Conservation (phyloP, 1,139 yeast genomes). For the Geotrichum siamense region DNA sequence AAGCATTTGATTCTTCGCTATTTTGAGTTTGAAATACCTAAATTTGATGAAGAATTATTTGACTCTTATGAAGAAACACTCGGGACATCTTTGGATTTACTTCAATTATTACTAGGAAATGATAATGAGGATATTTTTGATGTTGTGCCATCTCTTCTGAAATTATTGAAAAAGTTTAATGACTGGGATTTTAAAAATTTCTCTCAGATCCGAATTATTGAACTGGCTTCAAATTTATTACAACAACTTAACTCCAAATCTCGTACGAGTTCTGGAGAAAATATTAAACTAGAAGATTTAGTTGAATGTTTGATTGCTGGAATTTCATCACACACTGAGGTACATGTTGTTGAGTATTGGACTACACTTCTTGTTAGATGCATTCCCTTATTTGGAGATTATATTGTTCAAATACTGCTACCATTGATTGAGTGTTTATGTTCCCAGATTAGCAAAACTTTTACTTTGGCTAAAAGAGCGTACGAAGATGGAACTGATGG, state of each 20-base stretch:
- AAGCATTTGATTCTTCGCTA: slow-evolving; percentile 45
- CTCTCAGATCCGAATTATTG: slow-evolving; percentile 18
- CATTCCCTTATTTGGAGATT: slow-evolving; percentile 44
- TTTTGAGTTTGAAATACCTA: slow-evolving; percentile 28
- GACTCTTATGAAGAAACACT: slow-evolving; percentile 12
- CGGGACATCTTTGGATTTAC: slow-evolving; percentile 12
- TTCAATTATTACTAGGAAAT: slow-evolving; percentile 12
- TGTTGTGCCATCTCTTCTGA: slow-evolving; percentile 15
- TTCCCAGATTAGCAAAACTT: slow-evolving; percentile 39
- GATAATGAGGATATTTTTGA: slow-evolving; percentile 17
- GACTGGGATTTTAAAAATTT: slow-evolving; percentile 14
- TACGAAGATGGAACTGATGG: slow-evolving; percentile 17
- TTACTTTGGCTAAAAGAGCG: slow-evolving; percentile 29
- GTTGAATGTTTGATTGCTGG: slow-evolving; percentile 39
- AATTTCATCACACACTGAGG: slow-evolving; percentile 28
- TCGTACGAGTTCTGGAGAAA: slow-evolving; percentile 1
- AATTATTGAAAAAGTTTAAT: slow-evolving; percentile 17
- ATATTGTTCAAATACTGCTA: slow-evolving; percentile 46
- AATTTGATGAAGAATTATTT: slow-evolving; percentile 12
- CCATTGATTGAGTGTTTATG: slow-evolving; percentile 47
- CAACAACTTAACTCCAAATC: slow-evolving; percentile 13
- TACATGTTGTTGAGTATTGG: slow-evolving; percentile 45
- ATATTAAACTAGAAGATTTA: slow-evolving; percentile 17
- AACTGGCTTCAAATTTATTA: slow-evolving; percentile 18
- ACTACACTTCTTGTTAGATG: slow-evolving; percentile 41